These are phyloP conservation scores for Papilionanthe hybrid DNA, from an alignment of 116 monocot genomes.

Conservation along the genomic window DNA sequence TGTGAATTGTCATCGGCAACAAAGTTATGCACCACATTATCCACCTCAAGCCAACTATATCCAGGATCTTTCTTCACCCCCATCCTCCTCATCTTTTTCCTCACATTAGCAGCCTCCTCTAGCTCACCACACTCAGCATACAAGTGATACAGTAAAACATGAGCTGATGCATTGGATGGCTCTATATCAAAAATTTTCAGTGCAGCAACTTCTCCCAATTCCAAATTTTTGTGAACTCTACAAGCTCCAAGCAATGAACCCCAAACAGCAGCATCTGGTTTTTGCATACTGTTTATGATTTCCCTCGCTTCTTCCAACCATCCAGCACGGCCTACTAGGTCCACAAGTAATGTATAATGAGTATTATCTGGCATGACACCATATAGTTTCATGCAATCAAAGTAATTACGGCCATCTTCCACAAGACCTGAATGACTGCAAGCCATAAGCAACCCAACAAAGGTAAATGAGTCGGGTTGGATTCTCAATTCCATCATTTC, in stretches of 20 bases:
- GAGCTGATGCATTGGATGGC: constrained; percentile 59
- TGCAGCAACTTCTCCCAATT: constrained; percentile 49
- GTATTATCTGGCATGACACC: constrained; percentile 48
- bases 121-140: constrained; percentile 56
- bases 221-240: constrained; percentile 48
- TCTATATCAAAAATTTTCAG: constrained; percentile 51
- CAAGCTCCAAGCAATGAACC: constrained; percentile 77
- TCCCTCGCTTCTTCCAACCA: constrained; percentile 54
- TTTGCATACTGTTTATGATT: constrained; percentile 55
- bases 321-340: constrained; percentile 73
- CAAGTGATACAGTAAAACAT: constrained; percentile 58
- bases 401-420: constrained; percentile 64
- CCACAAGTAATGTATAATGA: constrained; percentile 81
- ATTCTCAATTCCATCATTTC: constrained; percentile 36
- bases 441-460: constrained; percentile 63
- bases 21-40: constrained; percentile 57
- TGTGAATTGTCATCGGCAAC: constrained; percentile 61
- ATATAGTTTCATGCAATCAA: constrained; percentile 53
- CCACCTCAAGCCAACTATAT: constrained; percentile 79
- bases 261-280: constrained; percentile 65
- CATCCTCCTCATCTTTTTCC: constrained; percentile 69
- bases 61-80: constrained; percentile 72
- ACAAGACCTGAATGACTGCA: constrained; percentile 85
- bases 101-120: constrained; percentile 46
- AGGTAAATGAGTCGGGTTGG: constrained; percentile 56